These are phyloP conservation scores for Cyclostephanos tholiformis DNA, from an alignment of 108 stramenopile species.

Conservation along the genomic window DNA sequence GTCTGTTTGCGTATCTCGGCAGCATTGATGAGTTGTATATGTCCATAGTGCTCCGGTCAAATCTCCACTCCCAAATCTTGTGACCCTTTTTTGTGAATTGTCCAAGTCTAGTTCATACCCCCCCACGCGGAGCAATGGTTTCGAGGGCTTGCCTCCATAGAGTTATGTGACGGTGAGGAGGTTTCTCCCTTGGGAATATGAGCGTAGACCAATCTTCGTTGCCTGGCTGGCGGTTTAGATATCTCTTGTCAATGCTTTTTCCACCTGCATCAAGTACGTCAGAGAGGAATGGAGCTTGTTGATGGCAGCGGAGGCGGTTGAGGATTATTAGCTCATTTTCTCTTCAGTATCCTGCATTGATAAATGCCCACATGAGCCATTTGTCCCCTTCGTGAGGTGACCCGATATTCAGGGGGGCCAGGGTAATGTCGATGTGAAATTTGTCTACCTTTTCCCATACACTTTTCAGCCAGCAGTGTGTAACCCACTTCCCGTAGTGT, in stretches of 20 bases:
- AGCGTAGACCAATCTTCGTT: neutral
- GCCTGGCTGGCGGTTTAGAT: neutral
- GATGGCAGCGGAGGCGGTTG: neutral
- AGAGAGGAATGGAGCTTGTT: too few species aligned
- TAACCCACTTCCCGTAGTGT: too few species aligned
- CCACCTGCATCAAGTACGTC: slow-evolving; percentile 4
- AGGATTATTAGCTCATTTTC: neutral
- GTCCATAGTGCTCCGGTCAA: neutral
- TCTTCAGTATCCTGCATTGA: neutral
- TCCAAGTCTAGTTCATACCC: neutral
- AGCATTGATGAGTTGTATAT: neutral
- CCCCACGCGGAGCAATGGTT: neutral
- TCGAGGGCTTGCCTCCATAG: neutral
- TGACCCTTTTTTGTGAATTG: neutral
- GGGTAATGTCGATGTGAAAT: neutral
- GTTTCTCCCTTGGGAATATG: neutral
- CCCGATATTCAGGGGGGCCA: neutral
- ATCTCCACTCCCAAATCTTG: neutral
- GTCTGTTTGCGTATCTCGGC: neutral
- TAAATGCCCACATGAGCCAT: slow-evolving; percentile 13
- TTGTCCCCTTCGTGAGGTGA: slow-evolving; percentile 9
- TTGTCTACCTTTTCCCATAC: slow-evolving; percentile 3
- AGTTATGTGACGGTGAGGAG: neutral
- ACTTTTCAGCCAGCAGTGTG: too few species aligned
- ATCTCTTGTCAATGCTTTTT: neutral